phyloP scores from a whole-genome alignment of 768 basidiomycete species.

The Amanita rimosa region DNA sequence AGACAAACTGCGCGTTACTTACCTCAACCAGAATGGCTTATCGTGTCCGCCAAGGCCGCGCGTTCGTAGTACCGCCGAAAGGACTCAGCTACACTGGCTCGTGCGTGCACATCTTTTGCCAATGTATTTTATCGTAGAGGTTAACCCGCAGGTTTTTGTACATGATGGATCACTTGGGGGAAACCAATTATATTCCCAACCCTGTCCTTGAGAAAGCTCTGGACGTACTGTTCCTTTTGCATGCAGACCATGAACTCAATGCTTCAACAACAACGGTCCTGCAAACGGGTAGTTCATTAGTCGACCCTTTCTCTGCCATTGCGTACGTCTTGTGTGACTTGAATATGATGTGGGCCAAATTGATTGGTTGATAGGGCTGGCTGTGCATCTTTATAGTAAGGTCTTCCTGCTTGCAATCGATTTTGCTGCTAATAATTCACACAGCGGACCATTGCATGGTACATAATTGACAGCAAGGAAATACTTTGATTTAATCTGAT shows the following conservation, averaged over 20 bases:
- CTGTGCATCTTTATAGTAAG: slow-evolving; percentile 81
- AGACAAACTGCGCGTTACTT: not conserved
- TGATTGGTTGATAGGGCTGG: slow-evolving; percentile 44
- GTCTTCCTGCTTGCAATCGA: slow-evolving; percentile 7
- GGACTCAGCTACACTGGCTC: slow-evolving; percentile 79
- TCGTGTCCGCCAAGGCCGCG: slow-evolving; percentile 81
- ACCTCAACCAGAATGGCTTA: slow-evolving; percentile 66
- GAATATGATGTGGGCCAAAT: not conserved
- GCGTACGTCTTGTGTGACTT: slow-evolving; percentile 32
- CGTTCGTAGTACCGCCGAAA: slow-evolving; percentile 76
- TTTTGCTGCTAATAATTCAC: not conserved
- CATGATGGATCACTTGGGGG: slow-evolving; percentile 77
- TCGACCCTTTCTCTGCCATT: slow-evolving; percentile 84
- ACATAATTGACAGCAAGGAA: slow-evolving; percentile 6
- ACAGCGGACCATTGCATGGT: slow-evolving; percentile 66
- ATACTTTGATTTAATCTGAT: not conserved
- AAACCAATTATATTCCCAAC: slow-evolving; percentile 66
- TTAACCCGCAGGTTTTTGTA: slow-evolving; percentile 57
- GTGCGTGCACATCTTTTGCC: slow-evolving; percentile 28
- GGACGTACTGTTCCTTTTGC: slow-evolving; percentile 79
- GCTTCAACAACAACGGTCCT: slow-evolving; percentile 79
- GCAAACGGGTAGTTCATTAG: slow-evolving; percentile 81
- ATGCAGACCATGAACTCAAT: slow-evolving; percentile 88
- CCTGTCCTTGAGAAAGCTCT: slow-evolving; percentile 82
- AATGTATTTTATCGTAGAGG: not conserved